phyloP scores from a whole-genome alignment of 805 yeast genomes.

The Schizosaccharomyces pombe region ASM294v3 CU329670.1:3445001-3445500 shows the following conservation, averaged over 20 bases:
- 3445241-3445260: conserved; percentile 73
- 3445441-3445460: neutral
- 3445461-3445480: neutral
- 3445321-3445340: conserved; percentile 98
- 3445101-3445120: conserved; percentile 97
- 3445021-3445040: conserved; percentile 92
- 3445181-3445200: conserved; percentile 93
- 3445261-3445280: conserved; percentile 95
- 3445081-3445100: conserved; percentile 89
- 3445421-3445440: conserved; percentile 25
- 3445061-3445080: conserved; percentile 86
- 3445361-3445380: conserved; percentile 78
- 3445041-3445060: conserved; percentile 99
- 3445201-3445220: conserved; percentile 91
- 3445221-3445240: conserved; percentile 92
- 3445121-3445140: conserved; percentile 89
- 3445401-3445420: conserved; percentile 96
- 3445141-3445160: conserved; percentile 92
- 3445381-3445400: conserved; percentile 90
- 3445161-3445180: conserved; percentile 95
- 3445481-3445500: too few species aligned
- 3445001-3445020: conserved; percentile 90
- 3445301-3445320: conserved; percentile 97
- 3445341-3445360: conserved; percentile 92
- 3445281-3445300: conserved; percentile 95